Evolutionary conservation across 2,329 filamentous ascomycete species (phyloP), one percentile per base, ranked within the genome.

Genomic region (Calonectria pauciramosa): DNA sequence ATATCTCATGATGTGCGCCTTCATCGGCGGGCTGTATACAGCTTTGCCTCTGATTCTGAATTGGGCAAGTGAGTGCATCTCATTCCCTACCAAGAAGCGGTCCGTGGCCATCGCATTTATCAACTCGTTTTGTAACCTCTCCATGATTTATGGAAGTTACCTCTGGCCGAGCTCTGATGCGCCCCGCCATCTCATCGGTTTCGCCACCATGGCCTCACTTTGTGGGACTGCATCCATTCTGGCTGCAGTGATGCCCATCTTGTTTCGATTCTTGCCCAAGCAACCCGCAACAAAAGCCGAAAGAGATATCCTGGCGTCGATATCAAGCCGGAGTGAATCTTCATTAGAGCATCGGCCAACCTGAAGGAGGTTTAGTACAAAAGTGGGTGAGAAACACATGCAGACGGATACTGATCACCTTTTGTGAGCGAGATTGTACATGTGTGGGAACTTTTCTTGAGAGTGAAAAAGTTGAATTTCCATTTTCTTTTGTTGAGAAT

Each of bases 121-220:
- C 66, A 77, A 77, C 38, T 66, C 72, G 1, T 76, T 77, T 20
- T 75, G 76, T 32, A 69, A 76, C 59, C 47, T 77, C 0, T 68
- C 74, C 32, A 71, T 73, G 64, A 75, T 77, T 20, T 76, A 75
- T 38, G 70, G 71, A 26, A 74, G 72, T 20, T 77, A 77, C 59
- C 47, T 77, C 30, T 77, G 76, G 74, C 76, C 76, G 14, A 74
- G 68, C 34, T 26, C 71, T 4, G 51, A 68, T 26, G 69, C 76
- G 1, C 74, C 76, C 7, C 74, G 70, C 10, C 68, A 77, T 18
- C 26, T 76, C 16, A 32, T 69, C n/a, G 74, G 74, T 1, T 76
- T 76, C 23, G 20, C 74, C 2, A 59, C 72, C 3, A 72, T 72
- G 70, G 64, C 70, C 2, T 51, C 64, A 1, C 52, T 71, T 1